Evolutionary conservation across 225 moss, liverwort and hornwort species (phyloP).

Genomic region (Pseudoscleropodium purum): DNA sequence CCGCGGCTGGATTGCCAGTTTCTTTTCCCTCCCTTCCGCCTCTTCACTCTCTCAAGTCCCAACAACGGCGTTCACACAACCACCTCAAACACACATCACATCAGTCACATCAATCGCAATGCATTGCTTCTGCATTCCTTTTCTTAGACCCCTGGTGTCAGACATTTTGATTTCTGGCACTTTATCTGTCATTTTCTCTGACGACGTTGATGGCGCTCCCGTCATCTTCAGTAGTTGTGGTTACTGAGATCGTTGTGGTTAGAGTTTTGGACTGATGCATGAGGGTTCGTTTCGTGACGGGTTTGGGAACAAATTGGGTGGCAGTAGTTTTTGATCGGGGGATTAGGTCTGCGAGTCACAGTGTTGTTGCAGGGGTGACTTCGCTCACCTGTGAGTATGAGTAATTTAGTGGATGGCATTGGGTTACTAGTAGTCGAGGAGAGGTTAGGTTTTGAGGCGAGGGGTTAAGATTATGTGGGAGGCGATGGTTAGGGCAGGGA

Average conservation of each 20-base stretch:
- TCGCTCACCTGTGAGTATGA: background rate
- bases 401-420: background rate
- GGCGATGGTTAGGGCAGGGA: background rate
- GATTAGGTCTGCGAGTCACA: background rate
- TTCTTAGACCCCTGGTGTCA: background rate
- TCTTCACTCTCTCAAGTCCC: background rate
- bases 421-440: background rate
- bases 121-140: background rate
- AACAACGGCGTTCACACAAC: background rate
- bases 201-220: background rate
- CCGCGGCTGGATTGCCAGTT: background rate
- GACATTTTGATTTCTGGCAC: background rate
- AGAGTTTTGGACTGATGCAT: background rate
- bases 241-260: background rate
- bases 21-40: background rate
- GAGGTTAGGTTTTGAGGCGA: background rate
- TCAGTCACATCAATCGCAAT: background rate
- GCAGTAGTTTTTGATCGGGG: background rate
- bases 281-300: background rate
- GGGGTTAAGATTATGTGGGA: background rate
- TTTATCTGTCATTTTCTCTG: background rate
- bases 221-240: background rate
- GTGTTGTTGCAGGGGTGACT: background rate
- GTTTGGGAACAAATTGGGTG: background rate
- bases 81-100: background rate